phyloP scores from a whole-genome alignment of 2,329 filamentous ascomycete genomes.

The Aspergillus udagawae region DNA sequence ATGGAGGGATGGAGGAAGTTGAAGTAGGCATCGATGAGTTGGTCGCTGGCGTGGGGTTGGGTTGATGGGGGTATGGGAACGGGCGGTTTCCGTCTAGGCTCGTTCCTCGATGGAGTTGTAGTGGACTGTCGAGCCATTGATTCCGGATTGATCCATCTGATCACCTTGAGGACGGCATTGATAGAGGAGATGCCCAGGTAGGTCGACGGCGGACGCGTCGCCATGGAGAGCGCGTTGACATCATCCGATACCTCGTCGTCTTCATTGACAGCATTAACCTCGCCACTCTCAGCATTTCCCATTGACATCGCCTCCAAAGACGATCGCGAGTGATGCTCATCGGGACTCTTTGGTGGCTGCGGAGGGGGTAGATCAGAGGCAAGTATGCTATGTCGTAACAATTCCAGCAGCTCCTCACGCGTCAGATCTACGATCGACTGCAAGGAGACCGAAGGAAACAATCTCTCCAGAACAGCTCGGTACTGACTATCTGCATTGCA shows the following conservation, averaged over 20 bases:
- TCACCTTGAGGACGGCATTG: slow-evolving; percentile 66
- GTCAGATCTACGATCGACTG: slow-evolving; percentile 49
- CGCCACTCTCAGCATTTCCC: neutral
- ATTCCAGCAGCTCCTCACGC: slow-evolving; percentile 54
- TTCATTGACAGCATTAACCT: neutral
- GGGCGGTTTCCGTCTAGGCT: neutral
- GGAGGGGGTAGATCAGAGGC: neutral
- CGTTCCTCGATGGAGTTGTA: neutral
- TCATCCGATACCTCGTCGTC: slow-evolving; percentile 56
- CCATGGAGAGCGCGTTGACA: slow-evolving; percentile 61
- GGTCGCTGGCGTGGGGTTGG: slow-evolving; percentile 47
- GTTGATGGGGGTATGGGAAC: neutral
- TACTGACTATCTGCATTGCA: slow-evolving; percentile 30
- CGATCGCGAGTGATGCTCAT: neutral
- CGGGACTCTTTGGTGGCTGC: neutral
- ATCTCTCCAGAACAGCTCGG: slow-evolving; percentile 54
- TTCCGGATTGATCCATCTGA: slow-evolving; percentile 50
- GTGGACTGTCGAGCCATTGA: slow-evolving; percentile 23
- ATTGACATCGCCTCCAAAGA: neutral
- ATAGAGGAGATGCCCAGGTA: slow-evolving; percentile 72
- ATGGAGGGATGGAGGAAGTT: slow-evolving; percentile 65
- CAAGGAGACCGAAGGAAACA: slow-evolving; percentile 58
- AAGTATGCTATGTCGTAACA: slow-evolving; percentile 38
- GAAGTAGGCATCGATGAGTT: slow-evolving; percentile 67
- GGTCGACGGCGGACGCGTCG: slow-evolving; percentile 57